These are phyloP conservation scores for Barnettozyma hawaiiensis DNA, from an alignment of 1,139 yeast genomes.

Conservation along the genomic window DNA sequence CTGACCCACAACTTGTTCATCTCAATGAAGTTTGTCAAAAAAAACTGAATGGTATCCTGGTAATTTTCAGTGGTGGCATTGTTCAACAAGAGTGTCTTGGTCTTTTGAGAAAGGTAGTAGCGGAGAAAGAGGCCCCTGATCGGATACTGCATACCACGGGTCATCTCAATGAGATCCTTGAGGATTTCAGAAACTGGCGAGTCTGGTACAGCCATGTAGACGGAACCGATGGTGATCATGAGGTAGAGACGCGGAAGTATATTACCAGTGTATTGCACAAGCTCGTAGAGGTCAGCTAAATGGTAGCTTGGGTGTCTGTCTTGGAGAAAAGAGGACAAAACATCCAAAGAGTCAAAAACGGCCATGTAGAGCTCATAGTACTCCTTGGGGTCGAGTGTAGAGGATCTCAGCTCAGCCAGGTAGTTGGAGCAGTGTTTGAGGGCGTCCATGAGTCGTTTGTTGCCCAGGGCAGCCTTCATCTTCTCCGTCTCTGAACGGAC, in stretches of 20 bases:
- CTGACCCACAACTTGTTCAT: conserved; percentile 98
- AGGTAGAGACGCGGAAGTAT: conserved; percentile 86
- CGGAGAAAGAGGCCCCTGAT: conserved; percentile 83
- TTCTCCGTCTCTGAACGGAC: conserved; percentile 62
- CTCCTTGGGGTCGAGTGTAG: conserved; percentile 77
- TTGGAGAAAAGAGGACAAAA: conserved; percentile 57
- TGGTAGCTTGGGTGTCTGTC: conserved; percentile 68
- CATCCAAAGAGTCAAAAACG: conserved; percentile 77
- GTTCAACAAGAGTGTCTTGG: conserved; percentile 52
- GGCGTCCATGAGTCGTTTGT: conserved; percentile 74
- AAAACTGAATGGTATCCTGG: conserved; percentile 50
- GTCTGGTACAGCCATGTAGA: conserved; percentile 70
- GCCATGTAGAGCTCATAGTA: conserved; percentile 89
- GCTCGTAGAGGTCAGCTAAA: conserved; percentile 83
- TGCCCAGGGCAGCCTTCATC: conserved; percentile 73
- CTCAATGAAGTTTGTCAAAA: conserved; percentile 83
- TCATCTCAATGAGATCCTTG: conserved; percentile 97
- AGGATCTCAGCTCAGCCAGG: conserved; percentile 75
- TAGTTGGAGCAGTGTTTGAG: conserved; percentile 82
- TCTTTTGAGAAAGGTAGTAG: conserved; percentile 81
- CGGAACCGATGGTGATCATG: conserved; percentile 94
- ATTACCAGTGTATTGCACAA: conserved; percentile 94
- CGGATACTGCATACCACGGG: conserved; percentile 97
- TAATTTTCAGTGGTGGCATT: conserved; percentile 33
- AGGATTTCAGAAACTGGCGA: conserved; percentile 83